Conservation (phyloP, 2,329 filamentous ascomycete genomes). For the Fusarium pseudonygamai region DNA sequence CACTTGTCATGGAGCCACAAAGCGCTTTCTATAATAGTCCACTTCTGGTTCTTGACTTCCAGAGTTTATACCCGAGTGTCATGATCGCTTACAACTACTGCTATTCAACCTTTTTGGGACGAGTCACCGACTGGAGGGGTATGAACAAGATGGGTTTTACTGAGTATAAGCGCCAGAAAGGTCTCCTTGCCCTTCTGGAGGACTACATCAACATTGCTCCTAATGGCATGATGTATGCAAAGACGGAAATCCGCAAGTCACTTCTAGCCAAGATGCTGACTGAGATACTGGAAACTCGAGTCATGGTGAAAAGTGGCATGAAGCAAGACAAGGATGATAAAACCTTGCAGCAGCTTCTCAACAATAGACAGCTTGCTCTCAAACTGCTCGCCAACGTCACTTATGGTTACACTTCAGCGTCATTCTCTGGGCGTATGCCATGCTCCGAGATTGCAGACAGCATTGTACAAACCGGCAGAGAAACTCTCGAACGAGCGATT, state of each 20-base stretch:
- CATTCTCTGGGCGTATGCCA: slow-evolving; percentile 96
- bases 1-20: slow-evolving; percentile 96
- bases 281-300: slow-evolving; percentile 92
- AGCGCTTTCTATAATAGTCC: slow-evolving; percentile 94
- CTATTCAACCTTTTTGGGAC: slow-evolving; percentile 94
- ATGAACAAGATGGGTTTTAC: slow-evolving; percentile 94
- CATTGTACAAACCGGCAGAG: slow-evolving; percentile 94
- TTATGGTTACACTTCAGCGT: slow-evolving; percentile 96
- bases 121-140: slow-evolving; percentile 87
- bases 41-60: slow-evolving; percentile 91
- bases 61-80: slow-evolving; percentile 94
- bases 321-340: slow-evolving; percentile 91
- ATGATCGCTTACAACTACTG: slow-evolving; percentile 99
- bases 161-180: slow-evolving; percentile 81
- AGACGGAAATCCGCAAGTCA: slow-evolving; percentile 85
- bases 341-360: slow-evolving; percentile 83
- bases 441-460: slow-evolving; percentile 98
- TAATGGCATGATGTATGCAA: slow-evolving; percentile 96
- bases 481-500: slow-evolving; percentile 94
- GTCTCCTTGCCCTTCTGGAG: slow-evolving; percentile 79
- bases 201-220: slow-evolving; percentile 92
- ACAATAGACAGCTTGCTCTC: slow-evolving; percentile 92
- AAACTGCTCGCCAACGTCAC: slow-evolving; percentile 99
- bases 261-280: slow-evolving; percentile 95
- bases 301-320: slow-evolving; percentile 99